Conservation (phyloP, 169 alveolate genomes). For the Hepatocystis sp. region DNA sequence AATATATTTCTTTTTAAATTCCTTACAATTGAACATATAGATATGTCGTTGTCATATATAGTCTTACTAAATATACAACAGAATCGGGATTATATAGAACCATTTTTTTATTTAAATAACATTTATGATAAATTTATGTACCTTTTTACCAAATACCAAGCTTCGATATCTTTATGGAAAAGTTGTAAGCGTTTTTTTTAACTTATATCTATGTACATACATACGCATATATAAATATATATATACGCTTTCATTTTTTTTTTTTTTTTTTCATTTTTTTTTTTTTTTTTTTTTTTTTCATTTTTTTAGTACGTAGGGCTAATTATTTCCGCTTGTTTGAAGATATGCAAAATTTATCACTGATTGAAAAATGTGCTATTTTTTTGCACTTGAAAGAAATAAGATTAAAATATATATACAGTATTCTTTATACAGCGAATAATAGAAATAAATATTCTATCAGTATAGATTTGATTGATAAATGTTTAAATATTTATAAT, state of each 20-base stretch:
- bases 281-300: too few species aligned
- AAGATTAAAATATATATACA: slow-evolving; percentile 23
- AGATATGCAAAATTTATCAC: slow-evolving; percentile 20
- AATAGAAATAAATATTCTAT: slow-evolving; percentile 34
- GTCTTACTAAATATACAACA: slow-evolving; percentile 18
- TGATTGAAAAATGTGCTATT: slow-evolving; percentile 22
- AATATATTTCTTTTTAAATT: slow-evolving; percentile 28
- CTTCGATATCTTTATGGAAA: slow-evolving; percentile 27
- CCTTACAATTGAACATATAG: slow-evolving; percentile 11
- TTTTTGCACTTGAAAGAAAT: slow-evolving; percentile 23
- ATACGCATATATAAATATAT: too few species aligned
- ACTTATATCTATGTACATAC: too few species aligned
- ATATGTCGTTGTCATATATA: slow-evolving; percentile 33
- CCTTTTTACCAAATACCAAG: slow-evolving; percentile 13
- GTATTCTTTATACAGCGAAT: slow-evolving; percentile 31
- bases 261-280: too few species aligned
- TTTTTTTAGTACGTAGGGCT: slow-evolving; percentile 27
- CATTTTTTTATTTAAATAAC: slow-evolving; percentile 3
- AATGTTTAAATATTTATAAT: slow-evolving; percentile 31
- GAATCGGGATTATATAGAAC: slow-evolving; percentile 11
- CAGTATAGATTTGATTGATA: slow-evolving; percentile 19
- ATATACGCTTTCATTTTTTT: too few species aligned
- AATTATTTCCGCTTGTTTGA: slow-evolving; percentile 62
- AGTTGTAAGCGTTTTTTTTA: too few species aligned
- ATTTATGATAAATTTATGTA: slow-evolving; percentile 6